Percentiles rank a stretch among this genome's conserved stretches.
Conservation (phyloP, 1,139 yeast genomes). For the Hyphopichia burtonii region DNA sequence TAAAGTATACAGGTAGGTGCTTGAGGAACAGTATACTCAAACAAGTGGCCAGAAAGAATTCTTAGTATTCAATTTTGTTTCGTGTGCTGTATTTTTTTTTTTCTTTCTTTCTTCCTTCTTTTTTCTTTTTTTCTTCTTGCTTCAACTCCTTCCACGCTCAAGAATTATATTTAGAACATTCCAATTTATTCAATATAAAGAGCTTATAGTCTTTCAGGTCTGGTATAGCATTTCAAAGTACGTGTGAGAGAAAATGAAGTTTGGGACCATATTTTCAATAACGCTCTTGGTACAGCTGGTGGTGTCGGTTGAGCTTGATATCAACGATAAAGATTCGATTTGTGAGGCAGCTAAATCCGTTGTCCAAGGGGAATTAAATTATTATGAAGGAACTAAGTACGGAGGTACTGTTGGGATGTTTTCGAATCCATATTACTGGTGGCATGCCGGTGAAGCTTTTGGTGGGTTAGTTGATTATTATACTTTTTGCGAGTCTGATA, state of each 20-base stretch:
- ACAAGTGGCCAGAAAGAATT: neutral
- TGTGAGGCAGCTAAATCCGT: conserved; percentile 52
- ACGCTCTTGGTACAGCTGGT: conserved; percentile 1
- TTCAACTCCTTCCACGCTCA: too few relatives aligned
- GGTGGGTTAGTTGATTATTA: conserved; percentile 59
- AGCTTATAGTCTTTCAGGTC: too few relatives aligned
- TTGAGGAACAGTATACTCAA: too few relatives aligned
- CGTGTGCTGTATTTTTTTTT: neutral
- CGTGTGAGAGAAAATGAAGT: too few relatives aligned
- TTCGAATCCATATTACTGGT: conserved; percentile 63
- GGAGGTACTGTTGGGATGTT: conserved; percentile 67
- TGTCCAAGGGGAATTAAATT: conserved; percentile 54
- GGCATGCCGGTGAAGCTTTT: conserved; percentile 71
- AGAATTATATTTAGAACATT: too few relatives aligned
- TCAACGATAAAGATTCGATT: conserved; percentile 27
- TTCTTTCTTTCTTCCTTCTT: too few relatives aligned
- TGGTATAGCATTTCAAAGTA: too few relatives aligned
- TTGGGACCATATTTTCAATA: neutral
- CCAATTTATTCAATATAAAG: too few relatives aligned
- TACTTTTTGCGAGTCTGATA: conserved; percentile 45
- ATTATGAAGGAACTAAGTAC: conserved; percentile 49
- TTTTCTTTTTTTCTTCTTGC: too few relatives aligned
- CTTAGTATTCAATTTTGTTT: neutral
- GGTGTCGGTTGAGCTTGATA: conserved; percentile 19
- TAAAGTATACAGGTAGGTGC: too few relatives aligned